A percentile compares a stretch with the other conserved stretches of the same genome.
These are phyloP conservation scores for Chamaenerion angustifolium DNA, from an alignment of 345 rosid species.

Conservation along the genomic window DNA sequence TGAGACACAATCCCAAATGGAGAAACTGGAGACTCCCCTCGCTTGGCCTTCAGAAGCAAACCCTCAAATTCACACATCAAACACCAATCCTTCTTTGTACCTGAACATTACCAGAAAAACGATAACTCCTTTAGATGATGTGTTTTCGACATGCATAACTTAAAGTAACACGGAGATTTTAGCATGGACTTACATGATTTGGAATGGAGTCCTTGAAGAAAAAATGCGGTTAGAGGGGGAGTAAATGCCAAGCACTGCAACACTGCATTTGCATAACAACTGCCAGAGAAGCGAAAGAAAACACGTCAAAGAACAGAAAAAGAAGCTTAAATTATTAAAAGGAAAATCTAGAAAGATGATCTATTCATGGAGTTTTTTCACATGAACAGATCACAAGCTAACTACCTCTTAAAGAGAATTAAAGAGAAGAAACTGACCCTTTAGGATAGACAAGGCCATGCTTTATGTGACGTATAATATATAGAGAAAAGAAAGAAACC, in stretches of 20 bases:
- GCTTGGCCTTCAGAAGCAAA: slow-evolving; percentile 60
- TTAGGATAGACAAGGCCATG: no score
- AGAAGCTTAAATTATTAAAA: no score
- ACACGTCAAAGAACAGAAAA: background rate
- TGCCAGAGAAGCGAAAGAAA: slow-evolving; percentile 26
- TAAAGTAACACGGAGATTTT: slow-evolving; percentile 9
- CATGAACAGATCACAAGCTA: no score
- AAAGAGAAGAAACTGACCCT: no score
- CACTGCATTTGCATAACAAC: slow-evolving; percentile 93
- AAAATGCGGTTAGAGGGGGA: slow-evolving; percentile 79
- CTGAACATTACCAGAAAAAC: slow-evolving; percentile 18
- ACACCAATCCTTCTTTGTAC: slow-evolving; percentile 69
- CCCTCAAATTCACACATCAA: slow-evolving; percentile 82
- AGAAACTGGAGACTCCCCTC: slow-evolving; percentile 54
- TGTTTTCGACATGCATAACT: background rate
- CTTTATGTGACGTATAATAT: no score
- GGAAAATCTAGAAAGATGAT: no score
- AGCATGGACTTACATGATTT: slow-evolving; percentile 43
- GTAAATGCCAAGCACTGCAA: slow-evolving; percentile 90
- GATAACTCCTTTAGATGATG: background rate
- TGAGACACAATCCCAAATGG: slow-evolving; percentile 60
- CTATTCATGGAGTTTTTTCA: no score
- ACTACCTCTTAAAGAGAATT: no score
- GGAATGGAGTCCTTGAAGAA: slow-evolving; percentile 75
- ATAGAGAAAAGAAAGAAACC: no score